Percentiles rank a stretch among this genome's conserved stretches.
Conservation (phyloP, 2,329 filamentous ascomycete genomes). For the Cadophora sp. region DNA sequence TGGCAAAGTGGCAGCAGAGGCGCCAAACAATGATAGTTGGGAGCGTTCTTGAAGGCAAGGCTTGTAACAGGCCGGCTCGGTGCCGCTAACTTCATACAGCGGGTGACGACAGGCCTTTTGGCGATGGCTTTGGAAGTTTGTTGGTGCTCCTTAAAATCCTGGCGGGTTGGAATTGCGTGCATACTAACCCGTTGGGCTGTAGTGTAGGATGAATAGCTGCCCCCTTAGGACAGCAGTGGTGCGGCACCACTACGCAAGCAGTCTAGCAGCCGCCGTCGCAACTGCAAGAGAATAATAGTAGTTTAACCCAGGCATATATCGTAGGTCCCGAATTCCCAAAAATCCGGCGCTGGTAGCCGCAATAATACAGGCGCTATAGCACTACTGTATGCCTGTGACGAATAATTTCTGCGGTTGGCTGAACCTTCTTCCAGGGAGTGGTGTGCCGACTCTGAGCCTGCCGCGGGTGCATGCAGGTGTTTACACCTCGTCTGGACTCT, state of each 20-base stretch:
- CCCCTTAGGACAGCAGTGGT: background rate
- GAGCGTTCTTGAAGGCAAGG: background rate
- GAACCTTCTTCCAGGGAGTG: background rate
- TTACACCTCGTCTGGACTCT: background rate
- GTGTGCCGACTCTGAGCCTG: background rate
- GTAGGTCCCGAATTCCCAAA: slow-evolving; percentile 26
- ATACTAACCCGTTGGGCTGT: background rate
- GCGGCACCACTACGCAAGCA: background rate
- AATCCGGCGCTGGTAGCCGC: slow-evolving; percentile 22
- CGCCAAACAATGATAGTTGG: background rate
- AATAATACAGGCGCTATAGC: slow-evolving; percentile 4
- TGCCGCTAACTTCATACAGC: slow-evolving; percentile 17
- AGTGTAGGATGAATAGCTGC: background rate
- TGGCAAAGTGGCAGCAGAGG: slow-evolving; percentile 2
- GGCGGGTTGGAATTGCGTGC: background rate
- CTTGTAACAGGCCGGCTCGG: slow-evolving; percentile 29
- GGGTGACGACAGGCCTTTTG: background rate
- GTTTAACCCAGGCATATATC: background rate
- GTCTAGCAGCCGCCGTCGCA: slow-evolving; percentile 15
- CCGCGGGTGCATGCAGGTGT: slow-evolving; percentile 3
- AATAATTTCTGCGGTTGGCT: background rate
- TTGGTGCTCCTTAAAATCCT: background rate
- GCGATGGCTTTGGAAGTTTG: background rate
- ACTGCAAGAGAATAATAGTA: slow-evolving; percentile 1
- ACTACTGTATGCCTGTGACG: background rate